Conservation (phyloP, 805 yeast species). For the Kodamaea lidongshanica region DNA sequence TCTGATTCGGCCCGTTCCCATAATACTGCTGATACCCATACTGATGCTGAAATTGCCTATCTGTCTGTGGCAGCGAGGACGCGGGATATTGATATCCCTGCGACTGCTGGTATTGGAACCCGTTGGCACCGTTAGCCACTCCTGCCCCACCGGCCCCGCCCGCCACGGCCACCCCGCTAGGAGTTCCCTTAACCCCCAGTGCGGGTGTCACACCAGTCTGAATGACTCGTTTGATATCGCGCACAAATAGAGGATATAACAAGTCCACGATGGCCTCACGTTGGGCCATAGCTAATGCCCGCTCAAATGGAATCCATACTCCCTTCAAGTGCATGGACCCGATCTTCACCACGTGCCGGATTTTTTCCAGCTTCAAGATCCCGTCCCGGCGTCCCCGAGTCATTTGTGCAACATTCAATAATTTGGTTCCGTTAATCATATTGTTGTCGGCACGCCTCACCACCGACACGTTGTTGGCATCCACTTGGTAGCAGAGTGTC, state of each 20-base stretch:
- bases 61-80: too few relatives aligned
- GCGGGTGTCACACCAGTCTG: slow-evolving; percentile 41
- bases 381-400: slow-evolving; percentile 86
- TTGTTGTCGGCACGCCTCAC: slow-evolving; percentile 81
- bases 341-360: slow-evolving; percentile 74
- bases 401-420: slow-evolving; percentile 79
- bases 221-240: slow-evolving; percentile 59
- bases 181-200: slow-evolving; percentile 6
- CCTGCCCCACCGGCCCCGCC: slow-evolving; percentile 10
- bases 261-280: slow-evolving; percentile 52
- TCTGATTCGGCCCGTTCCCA: slow-evolving; percentile 4
- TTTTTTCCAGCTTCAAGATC: slow-evolving; percentile 67
- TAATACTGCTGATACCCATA: slow-evolving; percentile 3
- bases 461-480: slow-evolving; percentile 72
- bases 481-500: slow-evolving; percentile 79
- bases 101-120: background rate
- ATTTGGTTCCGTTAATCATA: slow-evolving; percentile 81
- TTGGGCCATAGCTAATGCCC: slow-evolving; percentile 78
- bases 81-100: background rate
- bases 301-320: slow-evolving; percentile 83
- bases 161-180: slow-evolving; percentile 12
- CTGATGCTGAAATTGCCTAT: slow-evolving; percentile 6
- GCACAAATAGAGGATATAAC: slow-evolving; percentile 39
- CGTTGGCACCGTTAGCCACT: slow-evolving; percentile 4
- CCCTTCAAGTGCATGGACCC: slow-evolving; percentile 88